Base-by-base conservation (phyloP, 139 green algal species). In the Micractinium conductrix region DNA sequence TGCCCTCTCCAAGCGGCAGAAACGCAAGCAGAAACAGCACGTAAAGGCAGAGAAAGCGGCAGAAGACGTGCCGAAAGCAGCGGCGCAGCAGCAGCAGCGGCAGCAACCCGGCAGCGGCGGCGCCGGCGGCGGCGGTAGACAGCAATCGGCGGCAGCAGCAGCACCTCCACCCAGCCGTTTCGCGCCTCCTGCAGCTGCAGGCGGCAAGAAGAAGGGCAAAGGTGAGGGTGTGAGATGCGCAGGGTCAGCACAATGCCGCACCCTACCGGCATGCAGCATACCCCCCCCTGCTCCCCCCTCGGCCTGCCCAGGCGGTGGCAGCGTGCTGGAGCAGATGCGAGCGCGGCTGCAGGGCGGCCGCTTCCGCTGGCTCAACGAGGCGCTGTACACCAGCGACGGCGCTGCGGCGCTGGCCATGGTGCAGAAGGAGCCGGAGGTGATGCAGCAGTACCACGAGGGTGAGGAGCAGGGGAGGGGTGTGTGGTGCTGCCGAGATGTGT, bases 351-450 rank as follows among this genome's bases (percentile, higher is more conserved):
- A 86, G 69, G 94, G 97, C 26, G 94, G 97, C 2, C 93, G 91
- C 0, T 99, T 99, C 89, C 91, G 96, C 53, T 94, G 87, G 87
- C 92, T 99, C 30, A 99, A 99, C 81, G 97, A 99, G 91, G 63
- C 90, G 80, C 91, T 99, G 53, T 99, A 99, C 94, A 99, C 95
- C 17, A 89, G 79, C 28, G 88, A 80, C 5, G 94, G 95, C 1
- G 75, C 87, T 8, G 76, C 95, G 0, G 92, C 93, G 2, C 91
- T 94, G 10, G 1, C 21, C 0, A 78, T 96, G 86, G 94, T 98
- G 88, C 82, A 93, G 37, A 63, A 83, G 30, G n/a, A 92, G 35
- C 94, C 93, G 0, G 84, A 91, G 26, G 89, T 97, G 68, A 97
- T 96, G 81, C 30, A 76, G 10, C 88, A 97, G 80, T 99, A 99